Evolutionary conservation across 2,329 filamentous ascomycete genomes (phyloP), one percentile per base, ranked within the genome.

Genomic region (Metarhizium humberi): DNA sequence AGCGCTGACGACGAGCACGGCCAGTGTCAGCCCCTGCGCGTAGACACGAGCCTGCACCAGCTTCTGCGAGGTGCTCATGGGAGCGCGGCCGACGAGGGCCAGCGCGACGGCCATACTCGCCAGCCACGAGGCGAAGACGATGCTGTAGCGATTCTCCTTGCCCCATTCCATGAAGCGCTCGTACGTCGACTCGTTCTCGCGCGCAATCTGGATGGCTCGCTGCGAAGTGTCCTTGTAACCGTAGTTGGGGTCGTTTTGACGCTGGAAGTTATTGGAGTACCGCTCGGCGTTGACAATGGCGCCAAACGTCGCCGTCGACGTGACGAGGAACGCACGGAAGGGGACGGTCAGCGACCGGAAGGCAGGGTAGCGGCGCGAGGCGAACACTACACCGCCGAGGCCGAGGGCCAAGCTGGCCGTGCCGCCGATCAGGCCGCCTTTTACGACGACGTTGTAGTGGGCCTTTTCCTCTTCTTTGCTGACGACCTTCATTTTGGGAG

Each of bases 11-110:
- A 95, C 81, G 55, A 96, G 77, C 52, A 96, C 90, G 60, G 86
- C 88, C 50, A 96, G 77, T 5, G 92, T 95, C 63, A 95, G 75
- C 6, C 88, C 90, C 76, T 96, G 92, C 3, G 92, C 92, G 73
- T 96, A 96, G 61, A 96, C 87, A 81, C 92, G 86, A 29, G 91
- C 92, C 78, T 96, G 92, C 16, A 96, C 92, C 25, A 96, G 75
- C 79, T 96, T 96, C 78, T 96, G 92, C 58, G 81, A 75, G 2
- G 84, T 85, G 51, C 80, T 82, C 50, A 95, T 78, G 61, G 81
- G 85, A 69, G 90, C 90, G 59, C 90, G 82, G 66, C 87, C 84
- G 60, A 96, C 90, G 34, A 95, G 69, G 55, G 78, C 83, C 61
- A 94, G 81, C 4, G 89, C 86, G 46, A 86, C 72, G 57, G 79